A percentile compares a stretch with the other conserved stretches of the same genome.
These are phyloP conservation scores for Trichoderma sp. DNA, from an alignment of 2,329 filamentous ascomycete genomes.

Conservation along the genomic window DNA sequence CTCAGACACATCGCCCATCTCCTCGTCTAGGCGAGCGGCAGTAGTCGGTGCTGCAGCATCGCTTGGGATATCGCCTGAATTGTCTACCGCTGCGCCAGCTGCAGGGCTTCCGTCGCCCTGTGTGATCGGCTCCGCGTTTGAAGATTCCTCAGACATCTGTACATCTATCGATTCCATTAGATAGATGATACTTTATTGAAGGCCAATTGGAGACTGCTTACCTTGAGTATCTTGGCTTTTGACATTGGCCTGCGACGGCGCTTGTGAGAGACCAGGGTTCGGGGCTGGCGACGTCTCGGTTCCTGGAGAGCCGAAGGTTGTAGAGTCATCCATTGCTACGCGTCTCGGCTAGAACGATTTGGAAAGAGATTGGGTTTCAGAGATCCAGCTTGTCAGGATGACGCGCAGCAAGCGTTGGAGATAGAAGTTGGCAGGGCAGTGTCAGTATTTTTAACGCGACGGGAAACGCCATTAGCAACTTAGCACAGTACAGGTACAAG, in stretches of 20 bases:
- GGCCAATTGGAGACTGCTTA: conserved; percentile 30
- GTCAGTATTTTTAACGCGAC: conserved; percentile 16
- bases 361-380: background rate
- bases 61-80: conserved; percentile 67
- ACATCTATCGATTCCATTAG: conserved; percentile 48
- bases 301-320: conserved; percentile 57
- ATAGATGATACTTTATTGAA: background rate
- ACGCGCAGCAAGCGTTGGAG: conserved; percentile 13
- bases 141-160: conserved; percentile 57
- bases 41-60: conserved; percentile 57
- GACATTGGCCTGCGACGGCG: conserved; percentile 48
- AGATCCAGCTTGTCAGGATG: background rate
- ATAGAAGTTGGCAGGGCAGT: background rate
- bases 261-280: conserved; percentile 57
- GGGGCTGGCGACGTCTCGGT: conserved; percentile 56
- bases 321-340: conserved; percentile 55
- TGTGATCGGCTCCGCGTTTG: conserved; percentile 51
- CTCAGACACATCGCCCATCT: conserved; percentile 68
- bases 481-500: background rate
- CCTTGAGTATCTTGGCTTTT: conserved; percentile 46
- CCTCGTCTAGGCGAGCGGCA: conserved; percentile 67
- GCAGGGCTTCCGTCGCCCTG: conserved; percentile 61
- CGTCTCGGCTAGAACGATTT: conserved; percentile 3
- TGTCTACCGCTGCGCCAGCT: conserved; percentile 54
- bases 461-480: background rate